These are phyloP conservation scores for Punica granatum DNA, from an alignment of 345 rosid species.

Conservation along the genomic window DNA sequence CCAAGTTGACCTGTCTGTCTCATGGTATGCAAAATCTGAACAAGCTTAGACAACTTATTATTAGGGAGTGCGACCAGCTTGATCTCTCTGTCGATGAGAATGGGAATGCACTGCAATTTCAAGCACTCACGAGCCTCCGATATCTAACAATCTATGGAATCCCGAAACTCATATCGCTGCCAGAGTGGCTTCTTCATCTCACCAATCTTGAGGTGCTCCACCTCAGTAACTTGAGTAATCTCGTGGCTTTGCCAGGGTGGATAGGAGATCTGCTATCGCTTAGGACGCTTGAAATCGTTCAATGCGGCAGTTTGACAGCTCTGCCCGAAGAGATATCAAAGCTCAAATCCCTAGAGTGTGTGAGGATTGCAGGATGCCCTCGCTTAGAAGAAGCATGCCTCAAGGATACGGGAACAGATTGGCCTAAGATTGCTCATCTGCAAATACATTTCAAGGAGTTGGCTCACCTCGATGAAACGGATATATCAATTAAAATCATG, in stretches of 20 bases:
- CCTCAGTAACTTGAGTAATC: background rate
- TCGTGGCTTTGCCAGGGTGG: conserved; percentile 6
- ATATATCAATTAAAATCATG: too few relatives aligned
- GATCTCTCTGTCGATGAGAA: too few relatives aligned
- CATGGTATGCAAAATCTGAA: conserved; percentile 3
- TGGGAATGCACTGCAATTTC: too few relatives aligned
- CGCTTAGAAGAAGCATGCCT: conserved; percentile 2
- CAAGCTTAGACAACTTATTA: conserved; percentile 3
- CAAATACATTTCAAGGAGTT: background rate
- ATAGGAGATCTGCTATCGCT: conserved; percentile 13
- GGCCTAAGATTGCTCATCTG: conserved; percentile 13
- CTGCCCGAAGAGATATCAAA: conserved; percentile 4
- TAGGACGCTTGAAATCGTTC: background rate
- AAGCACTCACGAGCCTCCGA: background rate
- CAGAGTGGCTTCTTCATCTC: conserved; percentile 1
- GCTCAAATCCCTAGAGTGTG: background rate
- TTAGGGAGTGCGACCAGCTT: conserved; percentile 6
- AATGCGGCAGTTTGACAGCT: conserved; percentile 9
- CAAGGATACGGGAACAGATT: conserved; percentile 10
- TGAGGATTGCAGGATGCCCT: conserved; percentile 4
- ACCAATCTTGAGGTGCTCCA: background rate
- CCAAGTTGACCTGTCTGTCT: conserved; percentile 8
- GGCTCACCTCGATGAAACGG: too few relatives aligned
- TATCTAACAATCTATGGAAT: background rate
- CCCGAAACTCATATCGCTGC: background rate